Base-by-base conservation (phyloP, 1,139 yeast genomes). In the Yamadazyma atlantica region DNA sequence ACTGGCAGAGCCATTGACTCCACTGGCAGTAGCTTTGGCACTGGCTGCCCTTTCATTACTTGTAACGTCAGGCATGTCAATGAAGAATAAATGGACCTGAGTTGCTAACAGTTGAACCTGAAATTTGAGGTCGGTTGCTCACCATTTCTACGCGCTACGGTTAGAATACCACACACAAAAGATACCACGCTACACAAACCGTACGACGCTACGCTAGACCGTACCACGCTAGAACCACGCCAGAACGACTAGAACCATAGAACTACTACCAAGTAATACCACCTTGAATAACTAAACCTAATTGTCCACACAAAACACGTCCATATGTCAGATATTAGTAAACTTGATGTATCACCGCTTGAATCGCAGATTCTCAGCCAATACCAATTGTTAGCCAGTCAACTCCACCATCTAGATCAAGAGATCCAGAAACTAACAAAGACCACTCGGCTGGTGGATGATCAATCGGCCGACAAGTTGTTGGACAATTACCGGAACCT, bases 401-500 rank as follows among this genome's bases (percentile, higher is more conserved):
- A 73, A 40, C 48, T 78, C 38, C 53, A 60, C 31, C 52, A 57
- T 13, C 54, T 69, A 21, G 50, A 70, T 12, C 46, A 45, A 6
- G 74, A 69, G 42, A 54, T 70, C 37, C 53, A 52, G 18, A 57
- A 50, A 32, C 48, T 69, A 35, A 28, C 30, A 28, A 28, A 16
- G 30, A 62, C 62, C 41, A 48, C 49, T 32, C 42, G 44, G 14
- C 39, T 36, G 24, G 33, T 29, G 10, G 32, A 37, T n/a, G 44
- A 41, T 9, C 47, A 51, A 4, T 37, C 47, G 3, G 45, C 47
- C 9, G 55, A 55, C 27, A 65, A 64, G 33, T 58, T 78, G 32
- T 57, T 74, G 33, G 75, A 69, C 30, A 75, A 74, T 43, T 54
- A 82, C 49, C 62, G 86, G 30, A 75, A 69, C 32, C 63, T 83